Evolutionary conservation across 306 rosid genomes (phyloP), one percentile per base, ranked within the genome.

Genomic region (Dryas alaskensis): DNA sequence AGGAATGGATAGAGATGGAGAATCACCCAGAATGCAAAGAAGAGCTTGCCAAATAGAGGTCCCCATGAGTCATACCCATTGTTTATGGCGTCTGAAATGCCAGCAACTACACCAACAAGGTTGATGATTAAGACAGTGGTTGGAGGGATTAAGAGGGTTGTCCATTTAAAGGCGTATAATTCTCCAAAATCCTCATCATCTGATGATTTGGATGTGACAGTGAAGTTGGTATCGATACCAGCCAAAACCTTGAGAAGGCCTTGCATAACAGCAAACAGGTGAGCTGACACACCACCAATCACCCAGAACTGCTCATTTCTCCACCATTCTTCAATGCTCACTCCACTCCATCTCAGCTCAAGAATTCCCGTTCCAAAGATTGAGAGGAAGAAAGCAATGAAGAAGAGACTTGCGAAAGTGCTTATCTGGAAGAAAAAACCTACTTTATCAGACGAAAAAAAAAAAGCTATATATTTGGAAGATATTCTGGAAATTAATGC

Each of bases 221-320:
- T 89, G 85, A 94, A 92, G 87, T 88, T 94, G 31, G 92, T 94
- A 73, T 92, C 95, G 19, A 89, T 88, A 81, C 94, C 94, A n/a
- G 92, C 97, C 78, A 94, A 79, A 67, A 88, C 96, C 87, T 94
- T 94, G 43, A 94, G 84, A 58, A 91, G 92, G 47, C 97, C 98
- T 83, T 94, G 98, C 58, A 94, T 79, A 61, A 94, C 94, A 59
- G 98, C 98, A 73, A 88, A 91, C 48, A 94, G 86, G 16, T 91
- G 92, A 65, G 95, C 97, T 60, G 98, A 89, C 37, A 94, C 92
- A 80, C 98, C 94, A 47, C 97, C 98, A 76, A 94, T 94, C 79
- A 94, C 98, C 97, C 97, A 94, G 76, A 94, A 94, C 77, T 94
- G 98, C 85, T 94, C 99, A 69, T 92, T 94, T 84, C 99, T 94